phyloP scores from a whole-genome alignment of 176 grass and related monocot species.

The Echinochloa phyllopogon region DNA sequence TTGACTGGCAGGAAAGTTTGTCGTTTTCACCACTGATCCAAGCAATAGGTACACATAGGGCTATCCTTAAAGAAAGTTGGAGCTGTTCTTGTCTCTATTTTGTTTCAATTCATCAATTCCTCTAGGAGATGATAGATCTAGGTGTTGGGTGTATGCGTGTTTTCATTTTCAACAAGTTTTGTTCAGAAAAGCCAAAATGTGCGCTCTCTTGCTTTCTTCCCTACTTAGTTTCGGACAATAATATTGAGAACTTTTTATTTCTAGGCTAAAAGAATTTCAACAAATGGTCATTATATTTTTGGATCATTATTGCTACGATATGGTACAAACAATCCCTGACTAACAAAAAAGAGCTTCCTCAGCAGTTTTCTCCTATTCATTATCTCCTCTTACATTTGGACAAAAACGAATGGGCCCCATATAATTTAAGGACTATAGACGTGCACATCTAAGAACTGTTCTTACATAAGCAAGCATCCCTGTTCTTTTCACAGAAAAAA shows the following conservation, averaged over 20 bases:
- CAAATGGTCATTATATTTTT: neutral
- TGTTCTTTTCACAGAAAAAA: neutral
- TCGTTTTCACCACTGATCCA: conserved; percentile 47
- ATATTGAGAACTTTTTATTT: neutral
- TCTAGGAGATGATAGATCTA: neutral
- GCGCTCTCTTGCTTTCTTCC: neutral
- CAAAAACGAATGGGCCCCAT: neutral
- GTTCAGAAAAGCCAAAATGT: neutral
- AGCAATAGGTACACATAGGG: conserved; percentile 38
- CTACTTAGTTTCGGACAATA: neutral
- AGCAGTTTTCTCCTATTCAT: neutral
- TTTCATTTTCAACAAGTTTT: neutral
- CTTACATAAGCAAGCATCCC: neutral
- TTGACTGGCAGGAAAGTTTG: conserved; percentile 45
- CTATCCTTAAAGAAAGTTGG: conserved; percentile 13
- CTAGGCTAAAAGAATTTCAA: neutral
- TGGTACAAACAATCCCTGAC: neutral
- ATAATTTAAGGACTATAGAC: neutral
- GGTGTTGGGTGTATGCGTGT: neutral
- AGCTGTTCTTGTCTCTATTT: conserved; percentile 12
- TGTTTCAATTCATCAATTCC: neutral
- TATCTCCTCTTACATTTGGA: neutral
- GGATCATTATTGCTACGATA: neutral
- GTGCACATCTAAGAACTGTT: neutral
- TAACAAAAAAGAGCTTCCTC: neutral